Base-by-base conservation (phyloP, 305 asterid genomes). In the Nicotiana rustica region DNA sequence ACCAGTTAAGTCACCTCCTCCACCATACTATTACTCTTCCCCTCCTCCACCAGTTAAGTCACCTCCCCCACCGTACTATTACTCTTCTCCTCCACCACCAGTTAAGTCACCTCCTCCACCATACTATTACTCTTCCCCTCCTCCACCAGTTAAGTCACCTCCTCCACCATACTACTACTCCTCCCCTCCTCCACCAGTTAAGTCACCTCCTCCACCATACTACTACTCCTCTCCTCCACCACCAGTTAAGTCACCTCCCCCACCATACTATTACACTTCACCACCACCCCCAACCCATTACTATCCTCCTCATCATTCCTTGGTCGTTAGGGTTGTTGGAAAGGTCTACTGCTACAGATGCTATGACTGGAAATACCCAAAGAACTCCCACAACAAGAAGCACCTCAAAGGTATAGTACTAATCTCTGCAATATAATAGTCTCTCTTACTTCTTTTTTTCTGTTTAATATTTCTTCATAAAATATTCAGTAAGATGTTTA, bases 321-420 rank as follows among this genome's bases (percentile, higher is more conserved):
- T 88, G 14, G 62, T 88, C 13, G 86, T 86, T 31, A 88, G 82
- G 82, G 89, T 88, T 41, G 85, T 88, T 4, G 90, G 89, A 47
- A 88, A 88, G 71, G 90, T 88, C 19, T 88, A 86, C 65, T 88
- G 87, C 79, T 79, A 67, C 81, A 85, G 76, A 69, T 88, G 90
- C 67, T 88, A 76, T n/a, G 85, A 86, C 66, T 88, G 89, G 85
- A 70, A 84, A 61, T 38, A 84, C 64, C 88, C 87, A 10, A 10
- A 35, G 75, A 87, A 87, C 7, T 85, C 90, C 25, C 88, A 88
- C 35, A 31, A 84, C 80, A 88, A 84, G 87, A 86, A 88, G 35
- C 90, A 88, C 84, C 87, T 88, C 77, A 82, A 88, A 82, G 90
- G 89, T 88, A 85, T 65, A 25, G 18, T 1, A 83, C 41, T 21